phyloP scores from a whole-genome alignment of 257 asterid species.

The Petunia secreta region DNA sequence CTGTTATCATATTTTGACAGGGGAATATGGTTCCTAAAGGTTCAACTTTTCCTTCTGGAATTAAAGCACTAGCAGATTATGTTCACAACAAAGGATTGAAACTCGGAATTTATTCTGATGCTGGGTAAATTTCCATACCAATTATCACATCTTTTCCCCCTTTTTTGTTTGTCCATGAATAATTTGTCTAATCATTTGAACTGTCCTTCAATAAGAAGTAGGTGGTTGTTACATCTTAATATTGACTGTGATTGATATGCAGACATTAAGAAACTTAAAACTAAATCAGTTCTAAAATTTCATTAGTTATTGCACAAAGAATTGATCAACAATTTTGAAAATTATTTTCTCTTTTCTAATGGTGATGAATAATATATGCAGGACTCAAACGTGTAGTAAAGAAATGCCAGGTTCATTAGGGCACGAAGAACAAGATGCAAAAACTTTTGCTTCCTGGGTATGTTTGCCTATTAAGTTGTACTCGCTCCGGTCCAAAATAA shows the following conservation, averaged over 20 bases:
- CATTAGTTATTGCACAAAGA: too few relatives aligned
- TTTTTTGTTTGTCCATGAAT: too few relatives aligned
- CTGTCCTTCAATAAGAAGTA: too few relatives aligned
- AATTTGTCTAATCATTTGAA: neutral
- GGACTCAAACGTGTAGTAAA: slow-evolving; percentile 69
- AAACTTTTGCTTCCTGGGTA: slow-evolving; percentile 94
- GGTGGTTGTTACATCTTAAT: too few relatives aligned
- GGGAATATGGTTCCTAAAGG: slow-evolving; percentile 68
- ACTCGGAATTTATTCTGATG: slow-evolving; percentile 88
- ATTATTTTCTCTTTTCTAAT: neutral
- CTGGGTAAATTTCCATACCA: slow-evolving; percentile 52
- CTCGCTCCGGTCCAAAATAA: too few relatives aligned
- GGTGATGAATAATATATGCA: too few relatives aligned
- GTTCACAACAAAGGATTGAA: slow-evolving; percentile 84
- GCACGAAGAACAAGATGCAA: slow-evolving; percentile 85
- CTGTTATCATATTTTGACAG: slow-evolving; percentile 33
- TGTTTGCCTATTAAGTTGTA: too few relatives aligned
- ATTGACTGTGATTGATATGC: too few relatives aligned
- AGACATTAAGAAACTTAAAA: too few relatives aligned
- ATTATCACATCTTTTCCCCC: neutral
- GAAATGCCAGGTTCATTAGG: slow-evolving; percentile 90
- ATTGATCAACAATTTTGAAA: neutral
- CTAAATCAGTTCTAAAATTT: neutral
- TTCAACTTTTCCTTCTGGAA: slow-evolving; percentile 88
- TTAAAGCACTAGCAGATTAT: slow-evolving; percentile 84